Percentiles rank a stretch among this genome's conserved stretches.
Evolutionary conservation across 768 basidiomycete genomes (phyloP).

Genomic region (Chalciporus pseudorubinellus): DNA sequence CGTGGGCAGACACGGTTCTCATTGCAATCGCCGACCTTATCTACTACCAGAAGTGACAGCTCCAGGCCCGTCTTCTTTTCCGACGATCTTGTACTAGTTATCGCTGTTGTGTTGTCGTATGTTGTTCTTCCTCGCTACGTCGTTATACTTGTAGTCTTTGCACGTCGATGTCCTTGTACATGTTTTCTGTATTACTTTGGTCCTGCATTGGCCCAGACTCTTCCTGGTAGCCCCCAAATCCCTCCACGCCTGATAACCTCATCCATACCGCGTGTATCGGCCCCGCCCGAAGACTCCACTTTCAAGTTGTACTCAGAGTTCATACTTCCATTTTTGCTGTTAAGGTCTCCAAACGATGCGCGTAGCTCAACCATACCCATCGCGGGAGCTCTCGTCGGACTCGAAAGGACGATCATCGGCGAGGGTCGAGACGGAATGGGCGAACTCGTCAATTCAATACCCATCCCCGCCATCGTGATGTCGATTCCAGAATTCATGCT

Average conservation of each 20-base stretch:
- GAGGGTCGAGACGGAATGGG: conserved; percentile 38
- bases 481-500: conserved; percentile 33
- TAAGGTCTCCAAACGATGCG: conserved; percentile 55
- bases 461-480: conserved; percentile 31
- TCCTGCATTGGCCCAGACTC: conserved; percentile 46
- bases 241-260: conserved; percentile 75
- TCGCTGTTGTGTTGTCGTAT: not conserved
- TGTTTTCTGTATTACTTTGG: conserved; percentile 8
- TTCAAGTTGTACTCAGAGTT: conserved; percentile 23
- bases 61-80: not conserved
- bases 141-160: not conserved
- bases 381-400: conserved; percentile 62
- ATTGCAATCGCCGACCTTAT: conserved; percentile 21
- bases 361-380: conserved; percentile 64
- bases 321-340: conserved; percentile 8
- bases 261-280: conserved; percentile 57
- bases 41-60: not conserved
- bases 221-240: conserved; percentile 62
- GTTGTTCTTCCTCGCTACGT: not conserved
- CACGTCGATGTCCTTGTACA: not conserved
- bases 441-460: conserved; percentile 29
- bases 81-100: not conserved
- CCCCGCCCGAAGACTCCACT: conserved; percentile 35
- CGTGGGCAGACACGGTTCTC: conserved; percentile 23
- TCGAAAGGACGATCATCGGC: conserved; percentile 61